These are phyloP conservation scores for Nyctanthes arbortristis DNA, from an alignment of 257 asterid species.

Conservation along the genomic window DNA sequence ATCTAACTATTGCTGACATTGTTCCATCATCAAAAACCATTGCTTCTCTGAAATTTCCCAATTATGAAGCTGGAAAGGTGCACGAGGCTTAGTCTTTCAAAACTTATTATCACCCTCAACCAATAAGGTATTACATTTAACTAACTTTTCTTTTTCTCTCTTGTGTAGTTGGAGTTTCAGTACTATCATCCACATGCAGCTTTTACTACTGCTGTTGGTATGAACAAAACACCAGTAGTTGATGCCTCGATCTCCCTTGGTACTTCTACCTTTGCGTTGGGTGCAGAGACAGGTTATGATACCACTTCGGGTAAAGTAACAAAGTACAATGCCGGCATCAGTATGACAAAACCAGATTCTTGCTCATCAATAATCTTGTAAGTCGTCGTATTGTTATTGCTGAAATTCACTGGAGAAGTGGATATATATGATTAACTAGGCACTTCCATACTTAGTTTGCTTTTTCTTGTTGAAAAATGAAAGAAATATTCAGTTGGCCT, in stretches of 20 bases:
- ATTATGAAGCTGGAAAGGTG: conserved; percentile 62
- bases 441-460: neutral
- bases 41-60: conserved; percentile 53
- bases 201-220: conserved; percentile 60
- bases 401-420: neutral
- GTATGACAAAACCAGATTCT: conserved; percentile 71
- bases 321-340: conserved; percentile 72
- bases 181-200: conserved; percentile 79
- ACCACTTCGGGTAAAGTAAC: conserved; percentile 56
- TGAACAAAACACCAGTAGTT: conserved; percentile 57
- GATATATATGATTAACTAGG: neutral
- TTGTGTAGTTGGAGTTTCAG: conserved; percentile 55
- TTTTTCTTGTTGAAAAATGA: neutral
- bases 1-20: conserved; percentile 40
- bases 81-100: neutral
- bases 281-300: conserved; percentile 82
- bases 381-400: conserved; percentile 27
- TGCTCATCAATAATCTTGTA: conserved; percentile 75
- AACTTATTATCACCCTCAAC: neutral
- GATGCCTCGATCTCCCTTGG: conserved; percentile 66
- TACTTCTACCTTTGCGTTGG: conserved; percentile 74
- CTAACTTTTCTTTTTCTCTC: conserved; percentile 4
- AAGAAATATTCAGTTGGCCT: neutral
- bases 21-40: conserved; percentile 61
- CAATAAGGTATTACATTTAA: neutral